Percentiles rank a stretch among this genome's conserved stretches.
These are phyloP conservation scores for Harringtonia lauricola DNA, from an alignment of 2,329 filamentous ascomycete species.

Conservation along the genomic window DNA sequence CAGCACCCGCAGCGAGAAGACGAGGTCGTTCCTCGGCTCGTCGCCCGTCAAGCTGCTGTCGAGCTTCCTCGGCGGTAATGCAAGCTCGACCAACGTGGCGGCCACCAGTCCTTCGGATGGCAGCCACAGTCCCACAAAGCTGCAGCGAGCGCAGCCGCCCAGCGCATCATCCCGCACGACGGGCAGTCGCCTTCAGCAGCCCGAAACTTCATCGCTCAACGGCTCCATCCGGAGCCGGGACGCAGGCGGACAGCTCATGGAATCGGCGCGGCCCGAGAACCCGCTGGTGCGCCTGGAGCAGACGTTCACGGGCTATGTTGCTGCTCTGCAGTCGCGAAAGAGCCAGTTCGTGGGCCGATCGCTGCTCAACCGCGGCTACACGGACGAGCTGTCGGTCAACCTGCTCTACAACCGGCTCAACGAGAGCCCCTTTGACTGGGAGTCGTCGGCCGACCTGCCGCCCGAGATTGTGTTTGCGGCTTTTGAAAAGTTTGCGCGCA, in stretches of 20 bases:
- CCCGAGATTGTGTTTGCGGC: constrained; percentile 82
- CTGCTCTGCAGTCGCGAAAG: constrained; percentile 73
- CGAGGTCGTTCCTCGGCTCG: constrained; percentile 60
- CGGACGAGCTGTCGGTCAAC: constrained; percentile 73
- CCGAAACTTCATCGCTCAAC: constrained; percentile 34
- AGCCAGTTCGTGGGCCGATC: constrained; percentile 75
- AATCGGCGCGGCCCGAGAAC: constrained; percentile 48
- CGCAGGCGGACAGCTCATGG: constrained; percentile 25
- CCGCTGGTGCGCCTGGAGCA: constrained; percentile 69
- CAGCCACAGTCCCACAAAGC: constrained; percentile 10
- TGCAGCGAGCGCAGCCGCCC: constrained; percentile 6
- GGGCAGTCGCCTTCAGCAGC: constrained; percentile 2
- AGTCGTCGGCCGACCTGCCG: constrained; percentile 62
- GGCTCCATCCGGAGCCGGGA: constrained; percentile 41
- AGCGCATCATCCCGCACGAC: not conserved
- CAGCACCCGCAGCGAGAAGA: constrained; percentile 50
- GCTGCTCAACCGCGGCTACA: constrained; percentile 49
- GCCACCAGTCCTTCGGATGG: constrained; percentile 21
- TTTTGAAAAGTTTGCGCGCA: constrained; percentile 84
- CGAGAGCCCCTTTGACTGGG: constrained; percentile 69
- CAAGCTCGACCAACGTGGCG: constrained; percentile 11
- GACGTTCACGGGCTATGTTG: constrained; percentile 72
- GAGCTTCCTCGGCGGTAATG: constrained; percentile 59
- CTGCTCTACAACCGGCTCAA: constrained; percentile 83
- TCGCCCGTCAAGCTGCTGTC: constrained; percentile 88